A percentile compares a stretch with the other conserved stretches of the same genome.
Conservation (phyloP, 2,329 filamentous ascomycete genomes). For the Calonectria naviculata region DNA sequence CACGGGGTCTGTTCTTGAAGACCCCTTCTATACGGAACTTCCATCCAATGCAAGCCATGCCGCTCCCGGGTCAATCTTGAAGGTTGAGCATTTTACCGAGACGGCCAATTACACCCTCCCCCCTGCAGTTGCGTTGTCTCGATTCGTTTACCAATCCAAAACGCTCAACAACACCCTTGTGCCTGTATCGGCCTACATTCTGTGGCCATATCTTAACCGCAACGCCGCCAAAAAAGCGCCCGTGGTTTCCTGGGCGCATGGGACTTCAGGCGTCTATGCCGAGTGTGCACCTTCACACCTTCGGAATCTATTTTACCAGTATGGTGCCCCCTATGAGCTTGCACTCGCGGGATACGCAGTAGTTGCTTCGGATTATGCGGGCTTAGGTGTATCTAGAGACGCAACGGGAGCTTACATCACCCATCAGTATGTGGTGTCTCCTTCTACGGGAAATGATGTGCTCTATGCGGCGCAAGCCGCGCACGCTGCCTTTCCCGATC, state of each 20-base stretch:
- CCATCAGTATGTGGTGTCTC: constrained; percentile 53
- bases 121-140: constrained; percentile 54
- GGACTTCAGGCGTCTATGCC: constrained; percentile 54
- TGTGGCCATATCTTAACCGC: constrained; percentile 55
- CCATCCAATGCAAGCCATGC: background rate
- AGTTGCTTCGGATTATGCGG: constrained; percentile 57
- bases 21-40: background rate
- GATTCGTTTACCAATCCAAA: constrained; percentile 59
- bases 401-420: constrained; percentile 48
- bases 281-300: constrained; percentile 53
- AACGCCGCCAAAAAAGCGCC: constrained; percentile 31
- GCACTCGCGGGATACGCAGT: constrained; percentile 56
- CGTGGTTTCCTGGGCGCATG: constrained; percentile 56
- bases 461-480: constrained; percentile 56
- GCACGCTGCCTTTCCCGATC: constrained; percentile 50
- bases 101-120: constrained; percentile 52
- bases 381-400: constrained; percentile 51
- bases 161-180: constrained; percentile 55
- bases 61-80: constrained; percentile 50
- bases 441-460: constrained; percentile 55
- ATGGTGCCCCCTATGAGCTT: constrained; percentile 50
- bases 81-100: constrained; percentile 53
- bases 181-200: constrained; percentile 60
- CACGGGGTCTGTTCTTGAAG: constrained; percentile 1
- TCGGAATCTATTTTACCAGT: constrained; percentile 53